A percentile compares a stretch with the other conserved stretches of the same genome.
phyloP scores from a whole-genome alignment of 2,329 filamentous ascomycete genomes.

The Rhexocercosporidium sp. region DNA sequence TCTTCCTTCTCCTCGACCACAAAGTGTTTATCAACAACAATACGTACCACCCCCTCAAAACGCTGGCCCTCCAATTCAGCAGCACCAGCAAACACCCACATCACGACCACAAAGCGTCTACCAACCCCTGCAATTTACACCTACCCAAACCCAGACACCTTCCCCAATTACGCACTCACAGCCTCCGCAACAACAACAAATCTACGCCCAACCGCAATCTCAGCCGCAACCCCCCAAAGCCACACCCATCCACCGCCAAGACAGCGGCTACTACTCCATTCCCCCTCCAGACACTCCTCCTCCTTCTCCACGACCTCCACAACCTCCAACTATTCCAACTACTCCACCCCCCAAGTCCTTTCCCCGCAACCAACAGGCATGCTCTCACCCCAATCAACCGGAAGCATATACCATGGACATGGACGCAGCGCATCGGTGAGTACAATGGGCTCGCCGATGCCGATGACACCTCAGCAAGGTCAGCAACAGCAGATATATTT shows the following conservation, averaged over 20 bases:
- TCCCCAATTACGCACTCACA: neutral
- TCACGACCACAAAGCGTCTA: constrained; percentile 32
- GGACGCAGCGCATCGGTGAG: neutral
- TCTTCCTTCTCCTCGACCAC: neutral
- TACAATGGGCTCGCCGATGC: constrained; percentile 17
- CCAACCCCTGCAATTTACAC: constrained; percentile 3
- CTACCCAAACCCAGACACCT: constrained; percentile 23
- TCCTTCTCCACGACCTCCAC: constrained; percentile 44
- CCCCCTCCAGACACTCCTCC: constrained; percentile 24
- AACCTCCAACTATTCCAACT: constrained; percentile 44
- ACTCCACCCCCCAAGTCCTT: neutral
- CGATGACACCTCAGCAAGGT: too few species aligned
- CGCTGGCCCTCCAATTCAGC: neutral
- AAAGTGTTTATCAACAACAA: constrained; percentile 8
- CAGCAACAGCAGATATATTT: constrained; percentile 21
- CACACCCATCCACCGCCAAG: constrained; percentile 40
- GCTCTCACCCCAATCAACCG: constrained; percentile 21
- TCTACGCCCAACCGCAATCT: constrained; percentile 43
- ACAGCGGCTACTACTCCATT: constrained; percentile 51
- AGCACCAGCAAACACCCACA: constrained; percentile 7
- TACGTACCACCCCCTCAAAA: neutral
- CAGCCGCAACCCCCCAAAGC: constrained; percentile 41
- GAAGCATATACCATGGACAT: constrained; percentile 11
- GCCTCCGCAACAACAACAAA: neutral
- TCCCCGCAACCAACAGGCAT: constrained; percentile 5